Conservation (phyloP, 1,139 yeast genomes). For the Spathaspora sp. region DNA sequence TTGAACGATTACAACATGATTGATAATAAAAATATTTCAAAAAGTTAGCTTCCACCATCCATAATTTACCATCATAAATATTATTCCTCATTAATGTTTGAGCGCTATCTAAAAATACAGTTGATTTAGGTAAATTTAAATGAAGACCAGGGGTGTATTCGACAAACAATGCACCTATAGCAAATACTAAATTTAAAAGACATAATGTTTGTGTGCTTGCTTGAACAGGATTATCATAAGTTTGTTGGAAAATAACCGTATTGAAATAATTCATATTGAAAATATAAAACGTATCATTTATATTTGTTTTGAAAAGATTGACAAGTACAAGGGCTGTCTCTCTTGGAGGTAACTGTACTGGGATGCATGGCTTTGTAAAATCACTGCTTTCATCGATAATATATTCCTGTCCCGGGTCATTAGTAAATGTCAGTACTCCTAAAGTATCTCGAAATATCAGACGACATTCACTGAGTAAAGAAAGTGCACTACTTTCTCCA, state of each 20-base stretch:
- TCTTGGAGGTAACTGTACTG: constrained; percentile 22
- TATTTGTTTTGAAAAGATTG: constrained; percentile 28
- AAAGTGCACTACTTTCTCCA: constrained; percentile 27
- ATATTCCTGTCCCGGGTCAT: constrained; percentile 31
- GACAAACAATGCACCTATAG: constrained; percentile 36
- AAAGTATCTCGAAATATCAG: constrained; percentile 17
- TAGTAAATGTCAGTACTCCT: constrained; percentile 24
- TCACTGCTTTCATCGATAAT: constrained; percentile 29
- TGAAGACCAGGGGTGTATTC: constrained; percentile 16
- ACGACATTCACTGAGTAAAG: constrained; percentile 24
- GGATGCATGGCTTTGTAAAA: constrained; percentile 19
- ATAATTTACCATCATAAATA: constrained; percentile 37
- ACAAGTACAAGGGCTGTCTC: constrained; percentile 27
- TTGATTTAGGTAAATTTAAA: constrained; percentile 17
- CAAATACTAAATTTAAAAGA: constrained; percentile 35
- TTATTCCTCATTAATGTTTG: constrained; percentile 25
- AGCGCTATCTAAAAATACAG: constrained; percentile 30
- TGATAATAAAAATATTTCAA: constrained; percentile 38
- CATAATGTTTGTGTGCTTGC: constrained; percentile 10
- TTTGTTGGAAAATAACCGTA: constrained; percentile 19
- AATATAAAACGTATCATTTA: constrained; percentile 35
- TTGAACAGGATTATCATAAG: constrained; percentile 23
- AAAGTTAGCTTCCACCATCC: constrained; percentile 42
- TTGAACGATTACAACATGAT: constrained; percentile 33
- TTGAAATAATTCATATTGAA: constrained; percentile 32